Base-by-base conservation (phyloP, 345 rosid species). In the Anastatica hierochuntica region DNA sequence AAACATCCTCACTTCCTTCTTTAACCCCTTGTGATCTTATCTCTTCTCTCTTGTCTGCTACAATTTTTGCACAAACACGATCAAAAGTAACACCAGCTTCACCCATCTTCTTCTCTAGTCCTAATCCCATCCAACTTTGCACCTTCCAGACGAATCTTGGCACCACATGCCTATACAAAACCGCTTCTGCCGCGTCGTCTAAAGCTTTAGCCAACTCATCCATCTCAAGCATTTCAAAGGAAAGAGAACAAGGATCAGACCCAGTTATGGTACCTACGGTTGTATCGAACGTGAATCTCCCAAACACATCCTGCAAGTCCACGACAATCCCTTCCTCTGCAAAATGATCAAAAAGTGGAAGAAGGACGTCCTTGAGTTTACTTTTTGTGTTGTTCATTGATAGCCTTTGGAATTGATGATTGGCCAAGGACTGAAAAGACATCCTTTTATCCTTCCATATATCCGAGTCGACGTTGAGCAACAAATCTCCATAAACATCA, bases 261-360 rank as follows among this genome's bases (percentile, higher is more conserved):
- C 79, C 74, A 15, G 69, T 71, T 6, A 75, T 69, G 3, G 72
- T 38, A 5, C 36, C 17, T 36, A 70, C 60, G 0, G 74, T 65
- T 10, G 58, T 66, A 40, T 76, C 84, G 7, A 74, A 74, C 2
- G 72, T 58, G 36, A 74, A 74, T 33, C 82, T 50, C 8, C 62
- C 61, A 14, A 76, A 53, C 30, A 76, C 38, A 21, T 73, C 62
- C n/a, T 77, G 83, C 31, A 72, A 67, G 35, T 78, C 68, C 10
- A 75, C 46, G 3, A 26, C 26, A 12, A 14, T 42, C 15, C 14
- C 56, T 18, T 63, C 42, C 54, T 63, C 45, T 10, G 47, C 14
- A 30, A 18, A 65, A 6, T 42, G 65, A 3, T 74, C 40, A 16
- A 70, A 56, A 49, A 70, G 58, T 12, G 75, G 72, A 41, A 66